Conservation (phyloP, 1,284 basidiomycete genomes). For the Leccinum solheimii region DNA sequence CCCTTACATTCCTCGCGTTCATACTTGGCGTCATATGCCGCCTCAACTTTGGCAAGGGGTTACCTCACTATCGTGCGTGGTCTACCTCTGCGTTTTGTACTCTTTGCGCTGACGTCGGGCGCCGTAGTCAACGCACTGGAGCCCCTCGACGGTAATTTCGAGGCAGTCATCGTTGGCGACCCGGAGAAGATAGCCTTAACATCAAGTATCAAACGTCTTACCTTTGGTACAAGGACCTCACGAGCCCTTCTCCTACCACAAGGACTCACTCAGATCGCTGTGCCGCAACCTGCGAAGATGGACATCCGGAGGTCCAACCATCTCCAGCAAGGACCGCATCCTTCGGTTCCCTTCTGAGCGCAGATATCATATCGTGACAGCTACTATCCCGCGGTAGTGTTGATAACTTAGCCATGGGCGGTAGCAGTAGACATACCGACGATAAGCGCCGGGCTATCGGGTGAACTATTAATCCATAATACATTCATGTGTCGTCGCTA, state of each 20-base stretch:
- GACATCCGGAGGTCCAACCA: not conserved
- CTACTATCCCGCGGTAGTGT: slow-evolving; percentile 10
- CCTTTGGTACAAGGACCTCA: not conserved
- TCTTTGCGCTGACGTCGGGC: not conserved
- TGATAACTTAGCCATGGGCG: slow-evolving; percentile 19
- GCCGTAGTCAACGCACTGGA: slow-evolving; percentile 57
- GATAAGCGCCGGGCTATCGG: slow-evolving; percentile 56
- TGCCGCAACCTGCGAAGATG: slow-evolving; percentile 28
- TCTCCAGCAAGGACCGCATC: not conserved
- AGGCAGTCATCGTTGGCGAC: slow-evolving; percentile 39
- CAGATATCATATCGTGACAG: slow-evolving; percentile 6
- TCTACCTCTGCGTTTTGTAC: not conserved
- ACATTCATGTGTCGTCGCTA: not conserved
- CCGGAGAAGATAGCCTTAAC: slow-evolving; percentile 70
- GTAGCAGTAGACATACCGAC: slow-evolving; percentile 22
- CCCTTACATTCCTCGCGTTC: slow-evolving; percentile 55
- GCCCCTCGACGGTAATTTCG: slow-evolving; percentile 48
- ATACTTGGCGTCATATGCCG: slow-evolving; percentile 65
- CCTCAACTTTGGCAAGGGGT: slow-evolving; percentile 73
- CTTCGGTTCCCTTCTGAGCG: slow-evolving; percentile 3
- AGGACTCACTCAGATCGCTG: slow-evolving; percentile 29
- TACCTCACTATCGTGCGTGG: slow-evolving; percentile 63
- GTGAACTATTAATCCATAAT: not conserved
- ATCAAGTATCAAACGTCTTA: slow-evolving; percentile 45
- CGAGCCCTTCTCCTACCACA: not conserved